Evolutionary conservation across 139 green algal genomes (phyloP), one percentile per base, ranked within the genome.

Genomic region (Dunaliella primolecta): DNA sequence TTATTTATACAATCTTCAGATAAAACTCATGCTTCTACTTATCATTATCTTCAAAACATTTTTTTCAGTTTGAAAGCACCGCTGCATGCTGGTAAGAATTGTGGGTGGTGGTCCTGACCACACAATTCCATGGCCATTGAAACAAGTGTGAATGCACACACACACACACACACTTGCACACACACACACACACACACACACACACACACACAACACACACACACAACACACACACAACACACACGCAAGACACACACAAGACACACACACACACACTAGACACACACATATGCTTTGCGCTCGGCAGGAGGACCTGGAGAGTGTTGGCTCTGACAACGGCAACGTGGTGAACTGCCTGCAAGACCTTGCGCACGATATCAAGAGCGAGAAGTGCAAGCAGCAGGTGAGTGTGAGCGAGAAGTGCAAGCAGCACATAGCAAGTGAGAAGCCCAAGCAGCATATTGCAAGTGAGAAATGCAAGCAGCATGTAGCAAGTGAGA

Each of bases 341-440:
- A 80, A 34, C 11, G 85, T 91, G 29, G 70, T 89, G 2, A 36
- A 56, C 33, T 91, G 88, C 82, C 85, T 91, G 71, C 84, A 91
- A 81, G 84, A 88, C 79, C 84, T 86, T 37, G 36, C 83, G 32
- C 75, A 89, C 23, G 84, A 89, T 35, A 86, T 88, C 84, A 82
- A 71, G 2, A 38, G 70, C n/a, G 34, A 36, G 0, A 72, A 85
- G 25, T 96, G 93, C 91, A 85, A 89, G 57, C 30, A 90, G 21
- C 56, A 85, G 56, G 88, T 91, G 33, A 33, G 34, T 27, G 34
- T 38, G 35, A 29, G n/a, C n/a, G n/a, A n/a, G n/a, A n/a, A n/a
- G n/a, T n/a, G n/a, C n/a, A n/a, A n/a, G n/a, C n/a, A n/a, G n/a
- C n/a, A n/a, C n/a, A n/a, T n/a, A n/a, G n/a, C n/a, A n/a, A n/a